Conservation (phyloP, 169 alveolate species). For the Haemoproteus tartakovskyi region DNA sequence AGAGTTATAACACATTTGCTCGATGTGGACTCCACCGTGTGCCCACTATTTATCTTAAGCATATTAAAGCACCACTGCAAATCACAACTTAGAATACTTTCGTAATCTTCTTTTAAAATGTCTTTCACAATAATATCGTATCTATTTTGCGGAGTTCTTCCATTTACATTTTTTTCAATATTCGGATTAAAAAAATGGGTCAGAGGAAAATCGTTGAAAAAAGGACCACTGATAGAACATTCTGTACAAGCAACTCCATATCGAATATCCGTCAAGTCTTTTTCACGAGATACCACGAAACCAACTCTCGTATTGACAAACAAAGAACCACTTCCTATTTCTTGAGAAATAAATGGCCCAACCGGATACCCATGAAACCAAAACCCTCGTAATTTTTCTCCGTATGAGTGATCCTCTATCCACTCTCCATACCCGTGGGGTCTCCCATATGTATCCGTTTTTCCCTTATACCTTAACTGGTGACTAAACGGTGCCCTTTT, state of each 20-base stretch:
- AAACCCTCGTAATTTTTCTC: conserved; percentile 85
- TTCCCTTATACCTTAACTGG: conserved; percentile 86
- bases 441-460: conserved; percentile 75
- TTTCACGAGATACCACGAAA: no score
- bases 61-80: conserved; percentile 62
- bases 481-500: conserved; percentile 79
- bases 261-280: conserved; percentile 65
- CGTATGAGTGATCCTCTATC: conserved; percentile 79
- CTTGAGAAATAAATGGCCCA: conserved; percentile 86
- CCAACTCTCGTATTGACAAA: conserved; percentile 81
- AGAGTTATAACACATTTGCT: conserved; percentile 49
- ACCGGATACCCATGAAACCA: conserved; percentile 87
- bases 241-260: conserved; percentile 85
- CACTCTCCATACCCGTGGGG: conserved; percentile 91
- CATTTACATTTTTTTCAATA: conserved; percentile 47
- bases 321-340: conserved; percentile 82
- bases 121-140: conserved; percentile 56
- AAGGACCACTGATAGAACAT: conserved; percentile 86
- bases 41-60: conserved; percentile 56
- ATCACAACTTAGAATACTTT: conserved; percentile 32
- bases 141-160: conserved; percentile 52
- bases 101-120: conserved; percentile 53
- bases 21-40: conserved; percentile 19
- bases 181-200: conserved; percentile 78
- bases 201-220: conserved; percentile 84